Base-by-base conservation (phyloP, 148 eudicot genomes). In the Amaranthus palmeri region DNA sequence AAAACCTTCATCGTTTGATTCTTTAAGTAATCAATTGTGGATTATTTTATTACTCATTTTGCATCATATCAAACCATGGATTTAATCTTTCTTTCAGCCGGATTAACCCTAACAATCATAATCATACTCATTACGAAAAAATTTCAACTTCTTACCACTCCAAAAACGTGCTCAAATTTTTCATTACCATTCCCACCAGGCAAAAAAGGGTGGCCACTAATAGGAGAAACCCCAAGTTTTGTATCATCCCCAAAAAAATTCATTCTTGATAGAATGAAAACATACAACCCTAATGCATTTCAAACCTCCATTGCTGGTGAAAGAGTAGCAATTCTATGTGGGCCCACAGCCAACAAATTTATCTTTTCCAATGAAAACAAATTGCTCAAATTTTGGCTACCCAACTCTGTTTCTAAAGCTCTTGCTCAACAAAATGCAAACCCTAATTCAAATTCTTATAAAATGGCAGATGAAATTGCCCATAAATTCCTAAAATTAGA, bases 301-400 rank as follows among this genome's bases (percentile, higher is more conserved):
- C 5, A 60, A 10, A 71, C 74, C 10, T 59, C 55, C 3, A 17
- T 71, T 25, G 74, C 66, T 6, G 74, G 74, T 17, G 74, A 71
- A 43, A 10, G 5, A 10, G 60, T 71, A 56, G 74, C 47, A 5
- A 56, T 71, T 10, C n/a, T 71, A 7, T 71, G 74, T 36, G 67
- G 74, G 6, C 74, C 67, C 36, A 7, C 40, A 9, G 73, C 51
- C 18, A 70, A 70, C 64, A 70, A 70, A n/a, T 70, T 70, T 53
- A 46, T 71, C 4, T 58, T 58, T n/a, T 18, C 74, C 4, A 59
- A 47, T 52, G 56, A 71, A 4, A 4, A 9, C 74, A 71, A 60
- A 47, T 44, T 59, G 46, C 7, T 71, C 4, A 47, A 47, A 48
- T 47, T 66, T 1, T 71, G 74, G 74, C 49, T 54, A 55, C 74